phyloP scores from a whole-genome alignment of 1,139 yeast species.

The Kodamaea alishanica region DNA sequence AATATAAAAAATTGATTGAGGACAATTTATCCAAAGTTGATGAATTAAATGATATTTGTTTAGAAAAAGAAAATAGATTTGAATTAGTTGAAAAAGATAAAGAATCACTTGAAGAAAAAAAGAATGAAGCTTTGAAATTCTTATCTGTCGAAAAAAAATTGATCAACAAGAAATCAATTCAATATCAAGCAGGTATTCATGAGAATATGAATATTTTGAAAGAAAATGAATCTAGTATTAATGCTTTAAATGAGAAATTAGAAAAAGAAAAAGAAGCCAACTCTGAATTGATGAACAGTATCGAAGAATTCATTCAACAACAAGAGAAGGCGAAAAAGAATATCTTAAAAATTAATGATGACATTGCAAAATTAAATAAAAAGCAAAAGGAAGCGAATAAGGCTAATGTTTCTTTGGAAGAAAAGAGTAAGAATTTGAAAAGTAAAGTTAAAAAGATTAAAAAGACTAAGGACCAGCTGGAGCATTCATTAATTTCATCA shows the following conservation, averaged over 20 bases:
- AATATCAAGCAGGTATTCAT: constrained; percentile 52
- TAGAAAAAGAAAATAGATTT: constrained; percentile 77
- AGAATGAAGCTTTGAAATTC: constrained; percentile 66
- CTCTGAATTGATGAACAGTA: constrained; percentile 37
- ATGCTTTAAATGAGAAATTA: constrained; percentile 41
- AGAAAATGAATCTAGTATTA: constrained; percentile 31
- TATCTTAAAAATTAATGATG: constrained; percentile 25
- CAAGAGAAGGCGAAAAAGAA: constrained; percentile 28
- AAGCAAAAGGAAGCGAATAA: constrained; percentile 37
- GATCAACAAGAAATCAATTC: constrained; percentile 50
- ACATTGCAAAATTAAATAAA: constrained; percentile 34
- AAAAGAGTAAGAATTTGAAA: constrained; percentile 62
- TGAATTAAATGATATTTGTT: constrained; percentile 69
- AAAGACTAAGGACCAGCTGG: constrained; percentile 43
- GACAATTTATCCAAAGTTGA: constrained; percentile 59
- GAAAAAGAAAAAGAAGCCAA: constrained; percentile 48
- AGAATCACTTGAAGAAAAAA: constrained; percentile 61
- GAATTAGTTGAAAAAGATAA: constrained; percentile 78
- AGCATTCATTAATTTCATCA: constrained; percentile 37
- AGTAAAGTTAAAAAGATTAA: constrained; percentile 59
- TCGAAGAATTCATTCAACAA: constrained; percentile 37
- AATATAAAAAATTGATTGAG: constrained; percentile 75
- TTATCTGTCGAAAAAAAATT: constrained; percentile 64
- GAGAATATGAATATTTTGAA: constrained; percentile 40
- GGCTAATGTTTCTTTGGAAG: constrained; percentile 67